phyloP scores from a whole-genome alignment of 2,329 filamentous ascomycete genomes.

The Periconia macrospinosa region DNA sequence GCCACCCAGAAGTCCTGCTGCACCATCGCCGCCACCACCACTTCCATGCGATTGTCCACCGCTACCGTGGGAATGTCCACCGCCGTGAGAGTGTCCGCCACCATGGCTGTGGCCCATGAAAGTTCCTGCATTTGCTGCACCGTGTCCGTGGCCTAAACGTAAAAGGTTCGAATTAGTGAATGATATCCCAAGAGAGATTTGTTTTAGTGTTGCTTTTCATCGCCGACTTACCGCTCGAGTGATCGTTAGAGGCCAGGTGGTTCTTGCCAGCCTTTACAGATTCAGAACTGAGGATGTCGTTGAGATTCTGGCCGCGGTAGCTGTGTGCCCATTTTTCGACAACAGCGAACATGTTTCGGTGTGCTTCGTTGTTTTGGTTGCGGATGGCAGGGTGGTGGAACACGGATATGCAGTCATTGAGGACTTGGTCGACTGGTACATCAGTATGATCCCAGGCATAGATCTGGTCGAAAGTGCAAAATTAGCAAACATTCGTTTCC shows the following conservation, averaged over 20 bases:
- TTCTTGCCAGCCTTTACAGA: conserved; percentile 84
- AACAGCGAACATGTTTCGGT: conserved; percentile 84
- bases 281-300: conserved; percentile 76
- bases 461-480: not conserved
- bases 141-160: conserved; percentile 24
- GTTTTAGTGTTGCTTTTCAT: not conserved
- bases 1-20: conserved; percentile 26
- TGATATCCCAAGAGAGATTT: not conserved
- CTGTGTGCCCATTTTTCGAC: conserved; percentile 80
- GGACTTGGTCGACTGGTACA: conserved; percentile 79
- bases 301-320: conserved; percentile 67
- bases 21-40: conserved; percentile 11
- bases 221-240: conserved; percentile 20
- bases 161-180: not conserved
- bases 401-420: conserved; percentile 76
- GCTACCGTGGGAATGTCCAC: conserved; percentile 12
- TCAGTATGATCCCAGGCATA: conserved; percentile 91
- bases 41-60: not conserved
- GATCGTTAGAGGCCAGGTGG: conserved; percentile 55
- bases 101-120: conserved; percentile 21
- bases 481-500: too few relatives aligned
- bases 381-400: conserved; percentile 91
- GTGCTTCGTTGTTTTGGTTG: conserved; percentile 74
- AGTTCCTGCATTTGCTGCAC: conserved; percentile 27
- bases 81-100: conserved; percentile 20